phyloP scores from a whole-genome alignment of 2,329 filamentous ascomycete genomes.

The Cercospora zeina region DNA sequence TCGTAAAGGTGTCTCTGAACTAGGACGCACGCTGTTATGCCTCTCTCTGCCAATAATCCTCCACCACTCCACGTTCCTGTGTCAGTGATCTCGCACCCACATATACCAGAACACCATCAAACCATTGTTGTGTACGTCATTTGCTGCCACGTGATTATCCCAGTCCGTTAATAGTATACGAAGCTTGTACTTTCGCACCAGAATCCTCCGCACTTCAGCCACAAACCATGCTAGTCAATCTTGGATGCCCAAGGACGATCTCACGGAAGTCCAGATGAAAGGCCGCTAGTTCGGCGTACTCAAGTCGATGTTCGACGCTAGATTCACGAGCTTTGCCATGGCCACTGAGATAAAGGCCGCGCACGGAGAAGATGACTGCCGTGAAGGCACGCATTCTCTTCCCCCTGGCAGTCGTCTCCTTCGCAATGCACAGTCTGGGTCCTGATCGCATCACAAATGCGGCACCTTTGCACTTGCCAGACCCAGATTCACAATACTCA shows the following conservation, averaged over 20 bases:
- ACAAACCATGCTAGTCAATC: not conserved
- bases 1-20: too few relatives aligned
- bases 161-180: not conserved
- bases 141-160: not conserved
- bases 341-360: not conserved
- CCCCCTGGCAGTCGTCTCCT: not conserved
- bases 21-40: too few relatives aligned
- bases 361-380: not conserved
- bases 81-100: not conserved
- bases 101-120: constrained; percentile 1
- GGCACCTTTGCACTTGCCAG: constrained; percentile 76
- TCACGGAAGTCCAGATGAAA: not conserved
- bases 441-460: constrained; percentile 54
- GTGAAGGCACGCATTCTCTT: too few relatives aligned
- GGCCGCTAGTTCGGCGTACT: not conserved
- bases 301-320: not conserved
- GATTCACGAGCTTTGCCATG: not conserved
- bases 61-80: too few relatives aligned
- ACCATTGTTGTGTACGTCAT: not conserved
- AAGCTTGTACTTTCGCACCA: not conserved
- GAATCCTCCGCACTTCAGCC: not conserved
- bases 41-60: too few relatives aligned
- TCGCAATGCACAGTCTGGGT: not conserved
- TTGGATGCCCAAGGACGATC: not conserved
- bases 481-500: constrained; percentile 86